Evolutionary conservation across 2,329 filamentous ascomycete genomes (phyloP).

Genomic region (Epichloe amarillans): DNA sequence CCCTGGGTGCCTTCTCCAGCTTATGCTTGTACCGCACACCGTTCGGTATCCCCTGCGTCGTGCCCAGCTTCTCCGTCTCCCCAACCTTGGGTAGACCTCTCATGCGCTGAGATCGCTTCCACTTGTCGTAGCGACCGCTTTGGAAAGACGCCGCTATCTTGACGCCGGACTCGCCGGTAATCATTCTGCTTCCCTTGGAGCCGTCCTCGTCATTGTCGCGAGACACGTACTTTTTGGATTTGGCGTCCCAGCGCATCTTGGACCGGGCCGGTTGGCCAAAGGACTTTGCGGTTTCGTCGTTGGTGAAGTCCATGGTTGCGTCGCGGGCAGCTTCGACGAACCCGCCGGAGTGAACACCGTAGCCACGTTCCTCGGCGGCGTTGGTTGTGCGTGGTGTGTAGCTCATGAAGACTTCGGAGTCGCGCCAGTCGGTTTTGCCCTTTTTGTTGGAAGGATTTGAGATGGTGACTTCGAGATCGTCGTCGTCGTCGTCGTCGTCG

Average conservation of each 20-base stretch:
- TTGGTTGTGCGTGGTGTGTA: conserved; percentile 77
- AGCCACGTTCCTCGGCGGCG: conserved; percentile 77
- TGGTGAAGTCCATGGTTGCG: conserved; percentile 82
- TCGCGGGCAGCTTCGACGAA: conserved; percentile 82
- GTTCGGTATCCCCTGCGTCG: conserved; percentile 13
- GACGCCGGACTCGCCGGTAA: conserved; percentile 80
- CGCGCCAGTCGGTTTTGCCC: conserved; percentile 56
- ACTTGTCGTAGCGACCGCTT: conserved; percentile 83
- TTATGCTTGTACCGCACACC: conserved; percentile 65
- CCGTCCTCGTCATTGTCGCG: conserved; percentile 92
- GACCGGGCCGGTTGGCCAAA: conserved; percentile 66
- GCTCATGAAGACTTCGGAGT: conserved; percentile 89
- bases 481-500: conserved; percentile 41
- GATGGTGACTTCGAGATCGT: conserved; percentile 59
- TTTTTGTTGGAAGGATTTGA: conserved; percentile 40
- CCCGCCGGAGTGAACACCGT: conserved; percentile 78
- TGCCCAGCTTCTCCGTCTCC: conserved; percentile 51
- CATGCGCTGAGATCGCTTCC: conserved; percentile 78
- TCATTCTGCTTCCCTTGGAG: conserved; percentile 56
- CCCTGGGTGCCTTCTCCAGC: conserved; percentile 77
- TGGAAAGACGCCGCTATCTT: conserved; percentile 94
- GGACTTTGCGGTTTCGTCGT: conserved; percentile 69
- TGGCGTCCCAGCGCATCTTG: conserved; percentile 92
- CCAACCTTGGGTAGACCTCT: conserved; percentile 68
- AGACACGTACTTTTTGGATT: conserved; percentile 86